Evolutionary conservation across 2,329 filamentous ascomycete genomes (phyloP), one percentile per base, ranked within the genome.

Genomic region (Metarhizium album): DNA sequence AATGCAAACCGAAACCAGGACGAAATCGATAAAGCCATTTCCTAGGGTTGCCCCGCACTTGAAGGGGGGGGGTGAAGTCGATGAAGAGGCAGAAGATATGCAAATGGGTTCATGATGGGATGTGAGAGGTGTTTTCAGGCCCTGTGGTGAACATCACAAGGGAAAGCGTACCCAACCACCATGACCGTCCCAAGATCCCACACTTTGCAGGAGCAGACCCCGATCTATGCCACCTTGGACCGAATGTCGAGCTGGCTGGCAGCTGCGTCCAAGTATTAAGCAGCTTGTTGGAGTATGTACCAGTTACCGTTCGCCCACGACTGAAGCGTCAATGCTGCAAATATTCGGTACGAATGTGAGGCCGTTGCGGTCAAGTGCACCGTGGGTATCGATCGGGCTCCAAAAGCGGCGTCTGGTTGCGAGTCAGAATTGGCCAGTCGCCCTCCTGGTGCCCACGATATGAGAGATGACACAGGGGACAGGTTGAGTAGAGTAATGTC

Each of bases 161-260:
- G 59, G 54, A 57, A 60, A 56, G 60, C 70, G 59, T 72, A 73
- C 70, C 69, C 67, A 70, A 70, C 62, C 68, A 66, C 46, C 51
- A 53, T 53, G 51, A 48, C 48, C 42, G 27, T 46, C 33, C 48
- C 48, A 31, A 51, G 46, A 43, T 45, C 42, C 46, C 51, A 55
- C 52, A 51, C 49, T 52, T 50, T 45, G 52, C 52, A 57, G 51
- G 53, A 58, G 55, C 59, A 59, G 58, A 47, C 55, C 55, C 52
- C 52, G 38, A 29, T 29, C 6, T 24, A 47, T 48, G 42, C 48
- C 37, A 18, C 45, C 35, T 48, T 40, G 22, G 35, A 14, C 38
- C 42, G 53, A 45, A 48, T 50, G 23, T 49, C 45, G 53, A 48
- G 53, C 47, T 35, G 43, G 27, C 43, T 18, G 27, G 27, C 43